Conservation (phyloP, 768 basidiomycete species). For the Pleurotus eryngii region DNA sequence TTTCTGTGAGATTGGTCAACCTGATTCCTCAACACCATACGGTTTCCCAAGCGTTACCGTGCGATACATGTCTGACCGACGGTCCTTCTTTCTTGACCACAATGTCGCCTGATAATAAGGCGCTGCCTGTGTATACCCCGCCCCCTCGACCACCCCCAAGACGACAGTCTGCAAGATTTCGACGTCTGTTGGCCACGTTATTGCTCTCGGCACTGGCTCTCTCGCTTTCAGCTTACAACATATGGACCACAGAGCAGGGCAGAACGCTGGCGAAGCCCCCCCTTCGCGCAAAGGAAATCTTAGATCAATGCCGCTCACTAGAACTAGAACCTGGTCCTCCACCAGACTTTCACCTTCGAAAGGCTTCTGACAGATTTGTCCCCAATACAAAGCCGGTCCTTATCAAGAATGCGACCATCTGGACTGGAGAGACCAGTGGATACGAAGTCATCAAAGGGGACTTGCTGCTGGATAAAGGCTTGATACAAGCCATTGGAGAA, state of each 20-base stretch:
- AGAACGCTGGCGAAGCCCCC: constrained; percentile 11
- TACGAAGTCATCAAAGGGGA: constrained; percentile 58
- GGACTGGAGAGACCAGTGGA: constrained; percentile 57
- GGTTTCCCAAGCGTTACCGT: neutral
- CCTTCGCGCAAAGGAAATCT: constrained; percentile 28
- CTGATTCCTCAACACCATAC: neutral
- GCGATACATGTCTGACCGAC: neutral
- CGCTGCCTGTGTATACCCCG: constrained; percentile 1
- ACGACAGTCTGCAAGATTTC: constrained; percentile 4
- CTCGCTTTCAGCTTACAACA: neutral
- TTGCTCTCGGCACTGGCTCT: neutral
- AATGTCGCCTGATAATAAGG: constrained; percentile 6
- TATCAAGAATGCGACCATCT: constrained; percentile 69
- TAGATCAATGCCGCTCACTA: constrained; percentile 48
- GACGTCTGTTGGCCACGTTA: neutral
- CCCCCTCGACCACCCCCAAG: neutral
- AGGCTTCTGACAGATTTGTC: constrained; percentile 63
- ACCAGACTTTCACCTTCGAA: constrained; percentile 34
- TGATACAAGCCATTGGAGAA: constrained; percentile 57
- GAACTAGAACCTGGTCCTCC: constrained; percentile 44
- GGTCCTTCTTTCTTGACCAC: neutral
- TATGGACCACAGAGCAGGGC: neutral
- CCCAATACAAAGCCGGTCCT: constrained; percentile 61
- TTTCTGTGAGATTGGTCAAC: neutral
- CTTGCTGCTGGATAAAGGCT: constrained; percentile 63